These are phyloP conservation scores for Byssothecium circinans DNA, from an alignment of 2,329 filamentous ascomycete genomes.

Conservation along the genomic window DNA sequence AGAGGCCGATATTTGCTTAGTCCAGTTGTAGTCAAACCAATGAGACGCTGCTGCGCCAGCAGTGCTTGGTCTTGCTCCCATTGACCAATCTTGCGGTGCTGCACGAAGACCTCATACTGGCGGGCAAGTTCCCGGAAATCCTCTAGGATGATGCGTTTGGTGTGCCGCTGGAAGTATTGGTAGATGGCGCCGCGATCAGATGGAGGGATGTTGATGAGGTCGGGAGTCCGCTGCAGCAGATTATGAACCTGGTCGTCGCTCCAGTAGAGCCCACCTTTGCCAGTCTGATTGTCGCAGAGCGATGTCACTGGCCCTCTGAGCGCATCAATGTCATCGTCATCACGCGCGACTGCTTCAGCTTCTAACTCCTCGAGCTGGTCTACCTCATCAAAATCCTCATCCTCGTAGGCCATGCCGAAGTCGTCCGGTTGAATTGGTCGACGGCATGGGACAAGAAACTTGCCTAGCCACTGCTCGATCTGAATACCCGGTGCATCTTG, in stretches of 20 bases:
- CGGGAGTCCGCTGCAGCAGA: slow-evolving; percentile 43
- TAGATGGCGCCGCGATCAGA: slow-evolving; percentile 66
- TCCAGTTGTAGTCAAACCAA: slow-evolving; percentile 76
- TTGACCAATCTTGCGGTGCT: slow-evolving; percentile 58
- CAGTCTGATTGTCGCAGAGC: slow-evolving; percentile 47
- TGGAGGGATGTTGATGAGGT: slow-evolving; percentile 64
- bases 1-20: slow-evolving; percentile 77
- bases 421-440: slow-evolving; percentile 51
- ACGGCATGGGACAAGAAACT: slow-evolving; percentile 51
- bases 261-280: slow-evolving; percentile 16
- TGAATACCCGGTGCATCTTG: slow-evolving; percentile 31
- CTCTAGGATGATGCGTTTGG: slow-evolving; percentile 53
- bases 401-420: slow-evolving; percentile 59
- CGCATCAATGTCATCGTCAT: slow-evolving; percentile 53
- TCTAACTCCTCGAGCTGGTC: slow-evolving; percentile 64
- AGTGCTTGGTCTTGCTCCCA: slow-evolving; percentile 61
- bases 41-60: slow-evolving; percentile 50
- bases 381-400: slow-evolving; percentile 63
- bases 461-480: slow-evolving; percentile 62
- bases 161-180: slow-evolving; percentile 60
- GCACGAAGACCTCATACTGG: slow-evolving; percentile 50
- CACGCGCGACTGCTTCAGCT: slow-evolving; percentile 56
- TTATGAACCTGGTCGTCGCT: slow-evolving; percentile 40
- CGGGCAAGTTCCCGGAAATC: slow-evolving; percentile 55
- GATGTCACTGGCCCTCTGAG: slow-evolving; percentile 34